Percentiles rank a stretch among this genome's conserved stretches.
Evolutionary conservation across 495 filamentous ascomycete genomes (phyloP).

Genomic region (Cairneyella variabilis): DNA sequence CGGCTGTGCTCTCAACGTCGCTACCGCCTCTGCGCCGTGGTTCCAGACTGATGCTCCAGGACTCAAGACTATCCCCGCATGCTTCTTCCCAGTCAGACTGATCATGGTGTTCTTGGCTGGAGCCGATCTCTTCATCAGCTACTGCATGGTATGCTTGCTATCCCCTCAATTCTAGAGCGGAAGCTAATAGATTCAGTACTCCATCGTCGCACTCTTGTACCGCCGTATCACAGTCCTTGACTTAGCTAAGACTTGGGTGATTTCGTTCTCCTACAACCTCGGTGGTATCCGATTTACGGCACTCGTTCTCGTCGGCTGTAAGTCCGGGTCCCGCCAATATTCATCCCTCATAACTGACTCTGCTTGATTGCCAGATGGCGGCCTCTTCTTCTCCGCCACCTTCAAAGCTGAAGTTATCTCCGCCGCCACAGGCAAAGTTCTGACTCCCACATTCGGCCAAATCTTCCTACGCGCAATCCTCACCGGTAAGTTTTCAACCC

Average conservation of each 20-base stretch:
- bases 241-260: conserved; percentile 50
- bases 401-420: conserved; percentile 46
- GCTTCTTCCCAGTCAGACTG: conserved; percentile 57
- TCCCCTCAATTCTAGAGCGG: not conserved
- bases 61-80: conserved; percentile 47
- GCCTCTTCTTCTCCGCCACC: conserved; percentile 47
- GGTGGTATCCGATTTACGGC: conserved; percentile 56
- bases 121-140: conserved; percentile 56
- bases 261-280: conserved; percentile 60
- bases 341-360: too few relatives aligned
- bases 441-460: conserved; percentile 53
- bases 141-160: conserved; percentile 39
- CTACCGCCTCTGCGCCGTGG: conserved; percentile 53
- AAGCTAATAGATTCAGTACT: conserved; percentile 30
- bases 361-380: conserved; percentile 50
- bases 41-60: conserved; percentile 57
- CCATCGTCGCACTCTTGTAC: conserved; percentile 49
- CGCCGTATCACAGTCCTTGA: conserved; percentile 43
- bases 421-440: conserved; percentile 51
- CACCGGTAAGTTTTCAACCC: conserved; percentile 33
- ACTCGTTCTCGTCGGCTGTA: conserved; percentile 54
- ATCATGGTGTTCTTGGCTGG: conserved; percentile 56
- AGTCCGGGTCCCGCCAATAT: too few relatives aligned
- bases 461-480: conserved; percentile 61
- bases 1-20: conserved; percentile 46